These are phyloP conservation scores for Sclerotinia trifoliorum DNA, from an alignment of 2,329 filamentous ascomycete species.

Conservation along the genomic window DNA sequence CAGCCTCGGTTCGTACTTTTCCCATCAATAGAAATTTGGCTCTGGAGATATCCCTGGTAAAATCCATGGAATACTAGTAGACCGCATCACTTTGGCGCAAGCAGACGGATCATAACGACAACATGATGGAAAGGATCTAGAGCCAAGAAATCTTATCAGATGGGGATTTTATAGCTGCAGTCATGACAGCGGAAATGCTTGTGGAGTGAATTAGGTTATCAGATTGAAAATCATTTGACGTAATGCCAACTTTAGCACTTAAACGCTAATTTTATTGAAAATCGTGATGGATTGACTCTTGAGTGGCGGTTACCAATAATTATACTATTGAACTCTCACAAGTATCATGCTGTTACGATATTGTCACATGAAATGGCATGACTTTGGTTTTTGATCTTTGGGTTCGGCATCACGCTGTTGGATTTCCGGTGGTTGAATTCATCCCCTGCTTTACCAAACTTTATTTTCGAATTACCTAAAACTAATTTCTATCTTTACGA, in stretches of 20 bases:
- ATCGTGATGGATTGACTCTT: neutral
- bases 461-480: conserved; percentile 3
- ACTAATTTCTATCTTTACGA: neutral
- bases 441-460: neutral
- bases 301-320: neutral
- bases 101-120: no score
- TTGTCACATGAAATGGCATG: neutral
- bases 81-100: neutral
- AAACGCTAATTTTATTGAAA: neutral
- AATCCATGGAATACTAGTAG: neutral
- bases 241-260: neutral
- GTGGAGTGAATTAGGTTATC: conserved; percentile 3
- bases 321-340: neutral
- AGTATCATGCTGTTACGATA: neutral
- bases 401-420: neutral
- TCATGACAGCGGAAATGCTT: neutral
- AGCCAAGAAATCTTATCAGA: conserved; percentile 4
- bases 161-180: neutral
- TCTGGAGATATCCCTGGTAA: neutral
- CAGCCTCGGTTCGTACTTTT: neutral
- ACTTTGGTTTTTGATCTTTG: neutral
- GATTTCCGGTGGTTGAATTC: neutral
- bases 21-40: neutral
- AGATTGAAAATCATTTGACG: conserved; percentile 15
- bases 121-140: neutral